Evolutionary conservation across 345 rosid genomes (phyloP).

Genomic region (Lumnitzera racemosa): DNA sequence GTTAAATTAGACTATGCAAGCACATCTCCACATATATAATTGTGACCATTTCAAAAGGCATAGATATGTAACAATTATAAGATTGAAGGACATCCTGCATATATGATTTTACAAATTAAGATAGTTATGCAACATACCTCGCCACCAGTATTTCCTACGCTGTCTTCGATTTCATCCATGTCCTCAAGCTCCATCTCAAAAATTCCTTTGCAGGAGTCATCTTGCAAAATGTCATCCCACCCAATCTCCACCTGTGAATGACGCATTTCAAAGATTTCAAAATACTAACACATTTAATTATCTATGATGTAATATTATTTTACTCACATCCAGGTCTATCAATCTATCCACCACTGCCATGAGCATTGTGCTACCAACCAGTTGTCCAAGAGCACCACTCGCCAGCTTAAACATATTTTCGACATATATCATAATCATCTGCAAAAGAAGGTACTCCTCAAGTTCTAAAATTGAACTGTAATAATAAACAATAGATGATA

Average conservation of each 20-base stretch:
- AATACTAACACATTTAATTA: background rate
- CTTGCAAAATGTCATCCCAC: slow-evolving; percentile 67
- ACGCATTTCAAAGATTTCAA: background rate
- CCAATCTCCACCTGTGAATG: slow-evolving; percentile 58
- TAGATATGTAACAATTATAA: no score
- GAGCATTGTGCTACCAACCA: slow-evolving; percentile 63
- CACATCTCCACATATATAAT: no score
- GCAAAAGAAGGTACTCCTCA: slow-evolving; percentile 11
- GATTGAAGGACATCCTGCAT: background rate
- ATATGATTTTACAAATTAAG: background rate
- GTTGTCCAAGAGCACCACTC: slow-evolving; percentile 56
- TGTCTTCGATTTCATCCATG: slow-evolving; percentile 29
- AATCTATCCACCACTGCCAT: slow-evolving; percentile 66
- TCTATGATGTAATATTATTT: background rate
- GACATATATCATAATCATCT: slow-evolving; percentile 39
- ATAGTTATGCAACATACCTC: slow-evolving; percentile 36
- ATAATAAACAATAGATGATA: no score
- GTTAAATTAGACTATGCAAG: no score
- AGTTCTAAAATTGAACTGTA: no score
- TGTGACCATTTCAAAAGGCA: no score
- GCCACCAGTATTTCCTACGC: slow-evolving; percentile 22
- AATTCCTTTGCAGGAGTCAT: slow-evolving; percentile 66
- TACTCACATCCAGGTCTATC: slow-evolving; percentile 88
- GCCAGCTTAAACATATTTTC: slow-evolving; percentile 83
- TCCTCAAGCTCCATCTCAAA: slow-evolving; percentile 84